Conservation (phyloP, 257 asterid genomes). For the Linderniella brevidens region DNA sequence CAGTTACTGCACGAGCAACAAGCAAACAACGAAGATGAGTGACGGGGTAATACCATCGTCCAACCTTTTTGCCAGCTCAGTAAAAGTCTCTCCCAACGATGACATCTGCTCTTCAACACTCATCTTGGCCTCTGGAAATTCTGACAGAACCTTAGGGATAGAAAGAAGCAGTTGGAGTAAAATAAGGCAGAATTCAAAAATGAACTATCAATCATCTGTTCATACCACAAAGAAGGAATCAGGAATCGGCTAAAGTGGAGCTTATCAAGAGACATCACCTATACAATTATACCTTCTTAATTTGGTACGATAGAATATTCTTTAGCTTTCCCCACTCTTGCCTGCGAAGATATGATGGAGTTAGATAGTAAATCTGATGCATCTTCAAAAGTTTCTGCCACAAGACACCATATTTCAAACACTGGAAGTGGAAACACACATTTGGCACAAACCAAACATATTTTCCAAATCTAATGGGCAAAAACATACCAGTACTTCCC, state of each 20-base stretch:
- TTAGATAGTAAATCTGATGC: slow-evolving; percentile 11
- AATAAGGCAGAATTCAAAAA: background rate
- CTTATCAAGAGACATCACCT: slow-evolving; percentile 9
- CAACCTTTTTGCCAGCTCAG: slow-evolving; percentile 84
- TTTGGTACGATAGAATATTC: slow-evolving; percentile 50
- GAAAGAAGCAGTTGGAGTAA: slow-evolving; percentile 5
- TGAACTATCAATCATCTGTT: background rate
- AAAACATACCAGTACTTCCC: slow-evolving; percentile 65
- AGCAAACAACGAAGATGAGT: slow-evolving; percentile 14
- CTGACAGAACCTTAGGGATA: slow-evolving; percentile 45
- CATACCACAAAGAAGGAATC: slow-evolving; percentile 6
- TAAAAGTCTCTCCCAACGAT: slow-evolving; percentile 57
- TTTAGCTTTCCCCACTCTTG: slow-evolving; percentile 65
- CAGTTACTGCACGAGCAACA: background rate
- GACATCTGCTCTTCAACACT: slow-evolving; percentile 53
- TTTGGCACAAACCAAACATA: background rate
- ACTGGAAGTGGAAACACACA: no score
- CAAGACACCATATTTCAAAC: slow-evolving; percentile 2
- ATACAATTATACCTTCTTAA: slow-evolving; percentile 59
- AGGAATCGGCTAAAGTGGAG: background rate
- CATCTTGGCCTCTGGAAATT: slow-evolving; percentile 85
- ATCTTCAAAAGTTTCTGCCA: slow-evolving; percentile 3
- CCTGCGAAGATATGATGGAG: slow-evolving; percentile 33
- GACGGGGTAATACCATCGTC: slow-evolving; percentile 76
- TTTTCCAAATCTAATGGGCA: background rate